These are phyloP conservation scores for Gossypium thurberi DNA, from an alignment of 345 rosid genomes.

Conservation along the genomic window DNA sequence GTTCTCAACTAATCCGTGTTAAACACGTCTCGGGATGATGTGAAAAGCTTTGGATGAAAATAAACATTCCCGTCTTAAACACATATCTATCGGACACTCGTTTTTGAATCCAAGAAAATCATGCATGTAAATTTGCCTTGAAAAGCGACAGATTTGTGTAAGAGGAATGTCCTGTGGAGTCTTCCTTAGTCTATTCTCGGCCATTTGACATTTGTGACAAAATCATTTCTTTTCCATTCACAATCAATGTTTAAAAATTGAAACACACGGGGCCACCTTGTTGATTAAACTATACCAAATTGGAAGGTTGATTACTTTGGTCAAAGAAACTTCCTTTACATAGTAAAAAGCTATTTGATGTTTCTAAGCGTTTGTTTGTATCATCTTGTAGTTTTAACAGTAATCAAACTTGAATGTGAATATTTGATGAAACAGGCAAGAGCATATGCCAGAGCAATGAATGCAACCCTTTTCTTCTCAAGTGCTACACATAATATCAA, in stretches of 20 bases:
- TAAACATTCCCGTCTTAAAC: not conserved
- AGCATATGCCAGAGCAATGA: constrained; percentile 89
- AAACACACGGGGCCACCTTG: constrained; percentile 22
- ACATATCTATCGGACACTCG: not conserved
- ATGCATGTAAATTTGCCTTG: not conserved
- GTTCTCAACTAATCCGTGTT: no score
- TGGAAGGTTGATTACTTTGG: constrained; percentile 1
- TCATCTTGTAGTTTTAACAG: not conserved
- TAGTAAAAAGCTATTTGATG: not conserved
- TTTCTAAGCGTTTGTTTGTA: not conserved
- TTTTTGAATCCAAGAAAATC: not conserved
- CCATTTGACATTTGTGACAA: constrained; percentile 18
- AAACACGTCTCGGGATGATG: no score
- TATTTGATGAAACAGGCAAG: constrained; percentile 53
- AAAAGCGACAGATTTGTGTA: not conserved
- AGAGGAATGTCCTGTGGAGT: constrained; percentile 9
- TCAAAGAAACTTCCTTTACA: constrained; percentile 2
- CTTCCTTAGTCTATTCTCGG: constrained; percentile 18
- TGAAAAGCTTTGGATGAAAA: not conserved
- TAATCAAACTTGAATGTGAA: not conserved
- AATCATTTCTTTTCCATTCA: not conserved
- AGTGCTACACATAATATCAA: constrained; percentile 94
- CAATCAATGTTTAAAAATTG: constrained; percentile 18
- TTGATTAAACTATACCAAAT: constrained; percentile 11
- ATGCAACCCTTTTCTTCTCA: constrained; percentile 89